Percentiles rank a stretch among this genome's conserved stretches.
phyloP scores from a whole-genome alignment of 1,284 basidiomycete genomes.

The Coniferiporia weirii region DNA sequence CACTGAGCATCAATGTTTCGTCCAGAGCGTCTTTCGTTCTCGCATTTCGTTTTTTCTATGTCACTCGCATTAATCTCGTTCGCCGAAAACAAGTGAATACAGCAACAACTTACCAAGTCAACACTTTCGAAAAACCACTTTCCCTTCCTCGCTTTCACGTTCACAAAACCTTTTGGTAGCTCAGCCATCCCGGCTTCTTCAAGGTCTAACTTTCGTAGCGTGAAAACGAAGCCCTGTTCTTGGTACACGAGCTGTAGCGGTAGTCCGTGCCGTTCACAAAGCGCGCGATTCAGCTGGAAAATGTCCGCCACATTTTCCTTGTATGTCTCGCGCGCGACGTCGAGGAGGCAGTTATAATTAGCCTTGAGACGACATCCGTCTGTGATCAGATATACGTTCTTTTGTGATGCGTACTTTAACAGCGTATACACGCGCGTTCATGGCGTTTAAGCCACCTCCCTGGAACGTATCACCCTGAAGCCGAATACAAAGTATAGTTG shows the following conservation, averaged over 20 bases:
- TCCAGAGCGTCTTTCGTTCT: constrained; percentile 80
- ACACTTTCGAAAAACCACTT: constrained; percentile 74
- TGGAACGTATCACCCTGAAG: background rate
- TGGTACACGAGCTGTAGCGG: constrained; percentile 65
- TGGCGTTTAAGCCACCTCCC: constrained; percentile 61
- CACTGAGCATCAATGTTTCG: constrained; percentile 77
- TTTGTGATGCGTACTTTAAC: constrained; percentile 46
- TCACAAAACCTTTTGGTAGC: constrained; percentile 66
- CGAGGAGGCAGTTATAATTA: constrained; percentile 76
- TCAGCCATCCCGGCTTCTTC: constrained; percentile 39
- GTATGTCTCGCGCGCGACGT: constrained; percentile 89
- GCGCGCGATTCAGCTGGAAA: constrained; percentile 52
- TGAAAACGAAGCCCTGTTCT: constrained; percentile 66
- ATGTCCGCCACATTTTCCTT: constrained; percentile 89
- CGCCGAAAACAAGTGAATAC: background rate
- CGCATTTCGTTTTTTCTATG: constrained; percentile 77
- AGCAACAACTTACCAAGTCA: constrained; percentile 55
- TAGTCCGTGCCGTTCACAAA: constrained; percentile 58
- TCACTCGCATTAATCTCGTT: background rate
- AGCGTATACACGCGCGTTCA: constrained; percentile 79
- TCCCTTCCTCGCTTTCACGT: constrained; percentile 60
- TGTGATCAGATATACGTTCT: background rate
- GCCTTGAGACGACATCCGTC: constrained; percentile 38
- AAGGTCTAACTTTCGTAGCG: constrained; percentile 59
- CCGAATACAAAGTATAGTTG: background rate